Base-by-base conservation (phyloP, 1,284 basidiomycete species). In the Blastosporella zonata region DNA sequence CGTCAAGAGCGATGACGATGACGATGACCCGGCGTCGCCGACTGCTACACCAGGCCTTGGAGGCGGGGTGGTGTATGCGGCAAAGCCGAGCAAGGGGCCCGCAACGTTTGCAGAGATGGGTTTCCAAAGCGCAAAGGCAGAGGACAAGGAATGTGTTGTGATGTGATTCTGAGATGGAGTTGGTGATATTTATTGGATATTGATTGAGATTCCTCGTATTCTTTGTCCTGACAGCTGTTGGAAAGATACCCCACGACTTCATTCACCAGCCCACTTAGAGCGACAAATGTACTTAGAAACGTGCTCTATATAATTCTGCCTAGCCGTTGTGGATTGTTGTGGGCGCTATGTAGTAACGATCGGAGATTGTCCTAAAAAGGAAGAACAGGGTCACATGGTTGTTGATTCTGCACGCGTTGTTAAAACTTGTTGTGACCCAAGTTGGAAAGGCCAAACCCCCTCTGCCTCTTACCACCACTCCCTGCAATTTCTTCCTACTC, bases 81-180 rank as follows among this genome's bases (percentile, higher is more conserved):
- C 55, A 18, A 60, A 56, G 37, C 54, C 57, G 21, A 60, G 60
- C 21, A 67, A 62, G 55, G 77, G 80, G 6, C 83, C 90, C 1
- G 75, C 85, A 60, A 95, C 91, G 37, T 97, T 96, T 67, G 88
- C 86, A 28, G 93, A 96, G 73, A 95, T 96, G 93, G 93, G 93
- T 0, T 85, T 93, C 59, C 75, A 81, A 41, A 81, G 84, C 13
- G 79, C 76, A 35, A 88, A 85, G 59, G 77, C 80, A 41, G 81
- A 91, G 60, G 80, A 89, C 21, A 84, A 91, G 63, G 86, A 91
- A 0, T 95, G 91, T 70, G 69, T 87, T 35, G 77, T 93, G 54
- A 92, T 92, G 88, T 93, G 59, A 71, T 31, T 9, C 7, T 40
- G n/a, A 7, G 25, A 29, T 34, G 27, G 36, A 37, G 36, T 6